These are phyloP conservation scores for Paramecium pentaurelia DNA, from an alignment of 73 alveolate species.

Conservation along the genomic window DNA sequence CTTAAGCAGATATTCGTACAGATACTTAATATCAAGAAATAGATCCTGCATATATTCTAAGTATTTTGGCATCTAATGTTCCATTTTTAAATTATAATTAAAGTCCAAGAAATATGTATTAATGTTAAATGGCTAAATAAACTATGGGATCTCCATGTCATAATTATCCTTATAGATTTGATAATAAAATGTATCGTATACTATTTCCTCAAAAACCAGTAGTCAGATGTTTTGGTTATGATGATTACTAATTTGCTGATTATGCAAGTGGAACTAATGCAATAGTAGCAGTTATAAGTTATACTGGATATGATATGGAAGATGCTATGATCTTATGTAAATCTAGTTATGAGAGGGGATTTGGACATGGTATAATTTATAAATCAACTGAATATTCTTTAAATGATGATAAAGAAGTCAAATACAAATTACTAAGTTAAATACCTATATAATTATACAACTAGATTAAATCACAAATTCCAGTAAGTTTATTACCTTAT, in stretches of 20 bases:
- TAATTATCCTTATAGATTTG: constrained; percentile 94
- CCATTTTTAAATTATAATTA: constrained; percentile 99
- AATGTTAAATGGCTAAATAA: constrained; percentile 99
- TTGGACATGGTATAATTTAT: constrained; percentile 98
- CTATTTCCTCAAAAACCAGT: constrained; percentile 94
- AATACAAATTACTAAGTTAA: background rate
- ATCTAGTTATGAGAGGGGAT: constrained; percentile 99
- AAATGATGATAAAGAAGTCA: background rate
- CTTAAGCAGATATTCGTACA: constrained; percentile 89
- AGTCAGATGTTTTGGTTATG: constrained; percentile 85
- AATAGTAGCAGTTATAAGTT: constrained; percentile 99
- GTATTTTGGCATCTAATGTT: constrained; percentile 95
- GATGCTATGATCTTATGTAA: constrained; percentile 99
- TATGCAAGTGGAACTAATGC: constrained; percentile 99
- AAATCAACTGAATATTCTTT: constrained; percentile 60
- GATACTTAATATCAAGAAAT: constrained; percentile 95
- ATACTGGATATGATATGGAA: constrained; percentile 99
- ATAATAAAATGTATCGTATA: constrained; percentile 88
- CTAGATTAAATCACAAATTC: constrained; percentile 66
- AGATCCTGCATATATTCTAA: constrained; percentile 89
- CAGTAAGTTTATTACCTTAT: constrained; percentile 86
- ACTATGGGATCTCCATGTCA: constrained; percentile 99
- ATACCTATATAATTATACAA: background rate
- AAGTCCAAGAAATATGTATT: constrained; percentile 98
- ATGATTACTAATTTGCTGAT: constrained; percentile 87